Evolutionary conservation across 768 basidiomycete genomes (phyloP).

Genomic region (Tylopilus vinaceipallidus): DNA sequence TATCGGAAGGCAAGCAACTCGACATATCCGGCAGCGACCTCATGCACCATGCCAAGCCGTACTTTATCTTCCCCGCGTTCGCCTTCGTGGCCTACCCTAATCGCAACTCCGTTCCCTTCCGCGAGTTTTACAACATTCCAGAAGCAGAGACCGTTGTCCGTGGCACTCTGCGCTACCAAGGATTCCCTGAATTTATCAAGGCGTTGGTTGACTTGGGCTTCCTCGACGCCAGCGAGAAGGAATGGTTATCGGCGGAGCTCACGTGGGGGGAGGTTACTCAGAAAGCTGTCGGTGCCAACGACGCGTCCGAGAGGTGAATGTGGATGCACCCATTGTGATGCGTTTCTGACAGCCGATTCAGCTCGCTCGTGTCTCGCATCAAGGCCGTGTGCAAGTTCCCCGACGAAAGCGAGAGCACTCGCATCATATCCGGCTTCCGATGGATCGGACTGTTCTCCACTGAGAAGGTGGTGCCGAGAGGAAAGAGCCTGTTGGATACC

Average conservation of each 20-base stretch:
- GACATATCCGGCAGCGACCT: constrained; percentile 76
- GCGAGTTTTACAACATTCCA: constrained; percentile 87
- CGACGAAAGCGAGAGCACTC: constrained; percentile 59
- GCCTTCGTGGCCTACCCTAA: constrained; percentile 98
- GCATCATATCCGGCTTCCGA: constrained; percentile 86
- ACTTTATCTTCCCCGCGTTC: constrained; percentile 93
- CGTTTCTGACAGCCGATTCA: constrained; percentile 27
- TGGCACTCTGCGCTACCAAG: constrained; percentile 92
- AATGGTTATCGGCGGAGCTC: constrained; percentile 70
- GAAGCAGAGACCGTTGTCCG: constrained; percentile 92
- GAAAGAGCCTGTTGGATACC: constrained; percentile 84
- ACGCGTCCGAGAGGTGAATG: constrained; percentile 64
- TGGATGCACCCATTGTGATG: not conserved
- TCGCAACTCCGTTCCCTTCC: constrained; percentile 88
- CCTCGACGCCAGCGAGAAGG: constrained; percentile 72
- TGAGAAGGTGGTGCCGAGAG: constrained; percentile 58
- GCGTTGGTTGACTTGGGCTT: constrained; percentile 86
- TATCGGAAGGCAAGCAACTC: constrained; percentile 60
- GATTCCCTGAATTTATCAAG: constrained; percentile 93
- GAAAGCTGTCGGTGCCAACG: constrained; percentile 66
- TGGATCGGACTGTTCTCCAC: constrained; percentile 93
- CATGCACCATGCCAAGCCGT: constrained; percentile 89
- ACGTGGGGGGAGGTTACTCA: constrained; percentile 86
- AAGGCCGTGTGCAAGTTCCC: constrained; percentile 74
- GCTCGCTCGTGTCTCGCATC: constrained; percentile 71